Conservation (phyloP, 768 basidiomycete genomes). For the Ramaria rubella region DNA sequence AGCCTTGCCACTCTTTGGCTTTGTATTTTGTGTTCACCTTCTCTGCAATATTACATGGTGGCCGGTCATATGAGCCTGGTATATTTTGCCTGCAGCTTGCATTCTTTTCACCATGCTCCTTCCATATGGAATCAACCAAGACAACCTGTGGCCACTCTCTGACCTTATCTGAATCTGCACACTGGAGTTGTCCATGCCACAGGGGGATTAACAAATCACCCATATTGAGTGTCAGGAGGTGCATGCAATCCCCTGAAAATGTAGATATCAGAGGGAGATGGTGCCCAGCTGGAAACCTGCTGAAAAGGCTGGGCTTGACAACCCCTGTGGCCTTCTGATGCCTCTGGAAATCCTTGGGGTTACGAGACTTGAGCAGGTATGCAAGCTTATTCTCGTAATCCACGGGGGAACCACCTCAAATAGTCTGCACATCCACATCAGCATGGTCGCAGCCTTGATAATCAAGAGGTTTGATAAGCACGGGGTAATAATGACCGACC, state of each 20-base stretch:
- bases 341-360: slow-evolving; percentile 7
- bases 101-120: slow-evolving; percentile 25
- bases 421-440: background rate
- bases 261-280: background rate
- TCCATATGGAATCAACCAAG: slow-evolving; percentile 24
- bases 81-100: slow-evolving; percentile 20
- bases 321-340: slow-evolving; percentile 28
- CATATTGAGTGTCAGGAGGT: slow-evolving; percentile 32
- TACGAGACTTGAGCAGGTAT: background rate
- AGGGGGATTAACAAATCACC: slow-evolving; percentile 30
- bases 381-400: background rate
- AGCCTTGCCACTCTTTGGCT: too few relatives aligned
- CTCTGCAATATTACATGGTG: slow-evolving; percentile 34
- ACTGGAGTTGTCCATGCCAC: slow-evolving; percentile 30
- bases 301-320: slow-evolving; percentile 31
- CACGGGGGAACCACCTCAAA: background rate
- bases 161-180: slow-evolving; percentile 25
- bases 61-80: slow-evolving; percentile 36
- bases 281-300: slow-evolving; percentile 20
- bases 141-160: slow-evolving; percentile 29
- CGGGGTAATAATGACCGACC: slow-evolving; percentile 30
- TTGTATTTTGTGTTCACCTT: slow-evolving; percentile 32
- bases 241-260: slow-evolving; percentile 33
- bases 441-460: slow-evolving; percentile 24
- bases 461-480: slow-evolving; percentile 21